Evolutionary conservation across 345 rosid genomes (phyloP).

Genomic region (Combretum micranthum): DNA sequence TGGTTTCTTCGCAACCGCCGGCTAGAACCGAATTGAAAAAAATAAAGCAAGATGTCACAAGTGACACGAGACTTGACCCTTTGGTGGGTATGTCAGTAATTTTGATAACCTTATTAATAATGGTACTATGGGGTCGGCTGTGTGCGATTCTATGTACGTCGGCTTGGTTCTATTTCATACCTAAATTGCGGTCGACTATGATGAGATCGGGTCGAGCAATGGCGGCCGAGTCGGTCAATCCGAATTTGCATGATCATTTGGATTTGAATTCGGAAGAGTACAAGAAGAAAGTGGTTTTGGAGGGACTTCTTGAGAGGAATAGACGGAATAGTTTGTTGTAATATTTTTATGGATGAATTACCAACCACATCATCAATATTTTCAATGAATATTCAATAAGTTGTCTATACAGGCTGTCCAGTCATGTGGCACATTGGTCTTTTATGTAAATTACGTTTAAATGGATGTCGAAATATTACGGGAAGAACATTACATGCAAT

Average conservation of each 20-base stretch:
- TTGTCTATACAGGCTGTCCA: not conserved
- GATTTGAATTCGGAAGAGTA: conserved; percentile 40
- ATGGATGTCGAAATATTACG: no score
- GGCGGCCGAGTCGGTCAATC: not conserved
- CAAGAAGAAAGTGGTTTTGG: conserved; percentile 59
- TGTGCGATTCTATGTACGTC: conserved; percentile 64
- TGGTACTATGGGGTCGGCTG: conserved; percentile 51
- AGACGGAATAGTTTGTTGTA: conserved; percentile 20
- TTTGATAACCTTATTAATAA: conserved; percentile 39
- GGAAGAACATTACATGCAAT: no score
- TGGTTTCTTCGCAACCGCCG: not conserved
- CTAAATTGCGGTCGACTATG: conserved; percentile 21
- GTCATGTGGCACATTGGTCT: not conserved
- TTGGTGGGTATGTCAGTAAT: conserved; percentile 49
- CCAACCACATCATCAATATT: not conserved
- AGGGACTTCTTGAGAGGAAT: conserved; percentile 62
- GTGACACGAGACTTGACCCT: conserved; percentile 23
- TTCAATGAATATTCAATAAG: not conserved
- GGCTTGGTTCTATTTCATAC: conserved; percentile 47
- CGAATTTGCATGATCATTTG: not conserved
- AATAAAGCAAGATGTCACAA: not conserved
- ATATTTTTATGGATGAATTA: not conserved
- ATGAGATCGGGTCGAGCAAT: not conserved
- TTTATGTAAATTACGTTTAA: conserved; percentile 7
- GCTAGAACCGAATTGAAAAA: not conserved